Evolutionary conservation across 108 stramenopile genomes (phyloP), one percentile per base, ranked within the genome.

Genomic region (Tribonema minus): DNA sequence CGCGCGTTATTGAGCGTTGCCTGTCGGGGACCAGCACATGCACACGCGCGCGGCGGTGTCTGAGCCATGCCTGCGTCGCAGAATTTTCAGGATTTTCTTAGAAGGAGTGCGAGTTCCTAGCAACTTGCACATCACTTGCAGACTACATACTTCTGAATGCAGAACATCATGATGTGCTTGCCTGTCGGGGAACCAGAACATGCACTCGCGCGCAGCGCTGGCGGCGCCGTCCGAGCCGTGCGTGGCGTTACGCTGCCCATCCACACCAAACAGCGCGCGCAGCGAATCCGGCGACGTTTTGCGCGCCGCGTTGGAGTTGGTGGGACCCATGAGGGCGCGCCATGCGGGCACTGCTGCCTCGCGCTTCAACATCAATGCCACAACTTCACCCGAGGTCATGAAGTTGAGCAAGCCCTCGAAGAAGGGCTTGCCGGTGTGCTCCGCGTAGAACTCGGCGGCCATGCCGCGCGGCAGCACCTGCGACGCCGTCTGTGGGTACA

Each of bases 361-460:
- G n/a, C n/a, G n/a, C n/a, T n/a, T n/a, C n/a, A n/a, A n/a, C n/a
- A n/a, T n/a, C n/a, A n/a, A n/a, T n/a, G n/a, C n/a, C n/a, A 78
- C 34, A 36, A 85, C 64, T 5, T 75, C 76, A 5, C 86, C 86
- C 30, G 66, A 58, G 26, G 64, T 87, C 86, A 87, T 87, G 75
- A 82, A 85, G 20, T 15, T 33, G 7, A 70, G 69, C 36, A 87
- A 74, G 31, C 9, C 59, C 1, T 60, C 70, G 61, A 80, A 87
- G 66, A 87, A 87, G 9, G 81, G 29, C 76, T 85, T 87, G 37
- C 72, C 84, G 36, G 25, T 4, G 67, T 85, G 84, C 75, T 85
- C 81, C 20, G 62, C 41, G 58, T 85, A 85, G 46, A 85, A 85
- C 27, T 62, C 62, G 23, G 27, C 35, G 32, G 76, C 84, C 26